Evolutionary conservation across 1,284 basidiomycete genomes (phyloP).

Genomic region (Ganoderma boninense): DNA sequence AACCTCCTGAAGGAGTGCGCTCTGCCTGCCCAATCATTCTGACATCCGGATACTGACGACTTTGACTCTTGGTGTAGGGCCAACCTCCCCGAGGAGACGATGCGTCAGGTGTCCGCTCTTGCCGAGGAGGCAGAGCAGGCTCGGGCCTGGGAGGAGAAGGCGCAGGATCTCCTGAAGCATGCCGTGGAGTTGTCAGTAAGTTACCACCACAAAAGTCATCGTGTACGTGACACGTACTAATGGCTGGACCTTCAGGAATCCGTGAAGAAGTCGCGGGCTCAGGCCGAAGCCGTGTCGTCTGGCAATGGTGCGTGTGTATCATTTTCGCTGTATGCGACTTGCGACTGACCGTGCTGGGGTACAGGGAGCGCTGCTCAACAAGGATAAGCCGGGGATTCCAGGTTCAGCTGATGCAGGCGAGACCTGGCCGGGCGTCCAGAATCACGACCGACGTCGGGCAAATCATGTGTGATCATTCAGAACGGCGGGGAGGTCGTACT

Average conservation of each 20-base stretch:
- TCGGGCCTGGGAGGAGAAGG: slow-evolving; percentile 1
- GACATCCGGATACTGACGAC: background rate
- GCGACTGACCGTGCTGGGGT: background rate
- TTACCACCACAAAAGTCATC: background rate
- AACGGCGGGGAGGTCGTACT: too few species aligned
- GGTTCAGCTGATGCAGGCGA: too few species aligned
- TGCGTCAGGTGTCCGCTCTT: background rate
- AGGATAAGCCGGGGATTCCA: too few species aligned
- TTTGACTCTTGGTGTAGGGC: background rate
- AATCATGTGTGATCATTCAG: too few species aligned
- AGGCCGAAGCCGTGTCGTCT: background rate
- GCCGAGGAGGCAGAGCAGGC: background rate
- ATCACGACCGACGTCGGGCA: too few species aligned
- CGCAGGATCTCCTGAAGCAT: background rate
- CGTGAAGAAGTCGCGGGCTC: background rate
- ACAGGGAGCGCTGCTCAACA: background rate
- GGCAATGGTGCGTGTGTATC: background rate
- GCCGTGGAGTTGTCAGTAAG: background rate
- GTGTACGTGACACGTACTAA: background rate
- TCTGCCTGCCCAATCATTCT: background rate
- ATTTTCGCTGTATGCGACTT: background rate
- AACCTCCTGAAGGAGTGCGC: background rate
- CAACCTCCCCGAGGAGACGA: background rate
- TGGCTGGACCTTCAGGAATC: background rate
- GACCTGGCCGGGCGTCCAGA: too few species aligned